A percentile compares a stretch with the other conserved stretches of the same genome.
phyloP scores from a whole-genome alignment of 768 basidiomycete genomes.

The Lentinula sp. region DNA sequence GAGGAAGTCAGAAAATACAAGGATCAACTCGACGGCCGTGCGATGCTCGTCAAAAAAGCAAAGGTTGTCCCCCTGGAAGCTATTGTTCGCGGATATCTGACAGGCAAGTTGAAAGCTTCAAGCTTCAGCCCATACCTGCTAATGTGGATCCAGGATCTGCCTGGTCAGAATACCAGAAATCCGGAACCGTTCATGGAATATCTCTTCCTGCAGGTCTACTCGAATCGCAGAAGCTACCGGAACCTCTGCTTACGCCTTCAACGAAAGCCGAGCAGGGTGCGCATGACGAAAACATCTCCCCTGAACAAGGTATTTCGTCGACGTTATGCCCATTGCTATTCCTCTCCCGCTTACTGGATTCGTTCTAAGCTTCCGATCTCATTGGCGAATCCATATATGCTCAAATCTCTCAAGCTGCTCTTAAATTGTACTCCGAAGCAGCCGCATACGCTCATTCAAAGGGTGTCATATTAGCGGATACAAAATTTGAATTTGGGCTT shows the following conservation, averaged over 20 bases:
- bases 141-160: conserved; percentile 66
- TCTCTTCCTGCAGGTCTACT: conserved; percentile 63
- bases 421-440: conserved; percentile 69
- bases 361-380: conserved; percentile 47
- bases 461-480: conserved; percentile 94
- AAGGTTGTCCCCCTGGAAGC: conserved; percentile 89
- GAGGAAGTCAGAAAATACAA: conserved; percentile 66
- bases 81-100: conserved; percentile 93
- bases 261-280: conserved; percentile 93
- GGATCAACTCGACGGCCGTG: conserved; percentile 72
- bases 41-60: conserved; percentile 90
- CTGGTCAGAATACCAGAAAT: conserved; percentile 89
- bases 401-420: conserved; percentile 50
- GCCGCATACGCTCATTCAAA: conserved; percentile 64
- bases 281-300: conserved; percentile 96
- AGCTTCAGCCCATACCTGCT: background rate
- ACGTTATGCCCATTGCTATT: background rate
- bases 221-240: conserved; percentile 80
- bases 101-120: conserved; percentile 47
- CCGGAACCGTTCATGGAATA: conserved; percentile 85
- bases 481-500: conserved; percentile 98
- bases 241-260: conserved; percentile 91
- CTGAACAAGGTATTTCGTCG: conserved; percentile 53
- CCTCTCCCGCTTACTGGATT: background rate
- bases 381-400: conserved; percentile 62